phyloP scores from a whole-genome alignment of 106 monocot species.

The Dendrobium nobile region DNA sequence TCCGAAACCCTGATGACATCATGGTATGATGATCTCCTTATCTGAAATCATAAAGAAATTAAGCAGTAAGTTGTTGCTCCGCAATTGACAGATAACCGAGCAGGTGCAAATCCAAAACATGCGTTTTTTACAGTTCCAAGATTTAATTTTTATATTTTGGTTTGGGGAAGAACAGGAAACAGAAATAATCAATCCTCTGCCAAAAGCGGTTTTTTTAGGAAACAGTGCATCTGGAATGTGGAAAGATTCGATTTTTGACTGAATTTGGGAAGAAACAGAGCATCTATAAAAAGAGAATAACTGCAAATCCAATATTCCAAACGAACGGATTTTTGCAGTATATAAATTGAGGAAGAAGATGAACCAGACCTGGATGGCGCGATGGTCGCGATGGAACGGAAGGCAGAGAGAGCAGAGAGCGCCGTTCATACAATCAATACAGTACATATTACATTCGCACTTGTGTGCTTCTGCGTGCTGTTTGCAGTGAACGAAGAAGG shows the following conservation, averaged over 20 bases:
- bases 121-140: not conserved
- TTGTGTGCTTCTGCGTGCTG: conserved; percentile 61
- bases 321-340: too few species aligned
- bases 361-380: conserved; percentile 46
- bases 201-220: too few species aligned
- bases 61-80: not conserved
- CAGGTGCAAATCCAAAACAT: not conserved
- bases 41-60: conserved; percentile 31
- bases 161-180: not conserved
- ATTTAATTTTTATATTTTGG: not conserved
- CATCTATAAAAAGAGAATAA: too few species aligned
- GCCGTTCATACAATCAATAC: conserved; percentile 70
- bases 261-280: not conserved
- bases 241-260: not conserved
- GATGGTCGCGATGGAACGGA: conserved; percentile 43
- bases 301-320: too few species aligned
- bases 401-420: conserved; percentile 77
- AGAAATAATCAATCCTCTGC: not conserved
- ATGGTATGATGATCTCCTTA: conserved; percentile 61
- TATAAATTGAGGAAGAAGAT: too few species aligned
- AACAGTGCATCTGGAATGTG: too few species aligned
- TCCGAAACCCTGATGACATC: conserved; percentile 57
- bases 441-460: conserved; percentile 89
- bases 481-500: conserved; percentile 79
- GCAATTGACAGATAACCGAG: not conserved